phyloP scores from a whole-genome alignment of 805 yeast species.

The Torulaspora delbrueckii region DNA sequence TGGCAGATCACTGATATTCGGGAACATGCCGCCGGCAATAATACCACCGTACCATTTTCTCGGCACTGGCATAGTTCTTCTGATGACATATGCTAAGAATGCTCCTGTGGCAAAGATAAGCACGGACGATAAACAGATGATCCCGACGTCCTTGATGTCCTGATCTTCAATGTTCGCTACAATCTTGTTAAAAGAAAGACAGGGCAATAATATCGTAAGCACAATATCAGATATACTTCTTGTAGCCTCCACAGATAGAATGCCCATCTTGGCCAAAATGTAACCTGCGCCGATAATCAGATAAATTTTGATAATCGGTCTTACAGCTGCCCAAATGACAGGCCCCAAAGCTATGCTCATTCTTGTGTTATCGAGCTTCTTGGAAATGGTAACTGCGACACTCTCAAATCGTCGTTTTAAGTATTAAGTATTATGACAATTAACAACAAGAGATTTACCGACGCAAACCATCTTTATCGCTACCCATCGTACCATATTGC shows the following conservation, averaged over 20 bases:
- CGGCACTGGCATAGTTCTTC: constrained; percentile 45
- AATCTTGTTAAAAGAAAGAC: constrained; percentile 58
- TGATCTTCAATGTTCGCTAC: constrained; percentile 55
- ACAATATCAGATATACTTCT: constrained; percentile 61
- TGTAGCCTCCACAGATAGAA: constrained; percentile 57
- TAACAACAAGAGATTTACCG: not conserved
- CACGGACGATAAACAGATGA: constrained; percentile 49
- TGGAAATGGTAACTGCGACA: not conserved
- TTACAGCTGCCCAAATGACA: constrained; percentile 49
- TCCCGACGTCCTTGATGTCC: constrained; percentile 67
- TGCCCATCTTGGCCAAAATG: constrained; percentile 50
- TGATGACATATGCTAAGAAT: constrained; percentile 38
- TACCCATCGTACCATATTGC: not conserved
- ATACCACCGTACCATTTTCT: constrained; percentile 69
- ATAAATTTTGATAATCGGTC: constrained; percentile 73
- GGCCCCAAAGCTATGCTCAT: constrained; percentile 32
- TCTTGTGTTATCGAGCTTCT: not conserved
- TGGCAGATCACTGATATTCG: constrained; percentile 72
- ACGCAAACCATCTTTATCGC: not conserved
- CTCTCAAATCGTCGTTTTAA: too few species aligned
- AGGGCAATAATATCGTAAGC: constrained; percentile 59
- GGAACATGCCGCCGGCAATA: constrained; percentile 63
- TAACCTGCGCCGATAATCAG: constrained; percentile 67
- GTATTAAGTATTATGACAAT: not conserved
- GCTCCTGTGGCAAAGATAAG: constrained; percentile 50